phyloP scores from a whole-genome alignment of 2,329 filamentous ascomycete genomes.

The Lecanosticta acicola region DNA sequence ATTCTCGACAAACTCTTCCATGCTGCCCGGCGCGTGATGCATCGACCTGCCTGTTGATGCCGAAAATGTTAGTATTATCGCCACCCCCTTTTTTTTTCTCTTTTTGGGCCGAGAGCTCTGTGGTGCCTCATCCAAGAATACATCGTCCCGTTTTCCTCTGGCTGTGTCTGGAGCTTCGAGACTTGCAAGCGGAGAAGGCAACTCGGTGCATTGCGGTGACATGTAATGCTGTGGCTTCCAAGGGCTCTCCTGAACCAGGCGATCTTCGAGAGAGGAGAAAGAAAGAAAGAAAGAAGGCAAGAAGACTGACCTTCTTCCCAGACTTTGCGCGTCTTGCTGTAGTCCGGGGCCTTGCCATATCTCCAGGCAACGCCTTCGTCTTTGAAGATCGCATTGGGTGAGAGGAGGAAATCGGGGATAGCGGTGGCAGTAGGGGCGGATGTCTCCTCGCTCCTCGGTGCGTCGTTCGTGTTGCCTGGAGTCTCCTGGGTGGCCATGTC shows the following conservation, averaged over 20 bases:
- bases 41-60: slow-evolving; percentile 55
- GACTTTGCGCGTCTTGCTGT: slow-evolving; percentile 56
- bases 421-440: slow-evolving; percentile 31
- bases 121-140: too few species aligned
- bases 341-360: slow-evolving; percentile 57
- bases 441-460: slow-evolving; percentile 8
- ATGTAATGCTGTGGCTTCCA: slow-evolving; percentile 11
- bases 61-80: slow-evolving; percentile 6
- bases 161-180: too few species aligned
- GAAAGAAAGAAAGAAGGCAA: neutral
- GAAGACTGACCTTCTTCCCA: slow-evolving; percentile 51
- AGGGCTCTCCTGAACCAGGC: neutral
- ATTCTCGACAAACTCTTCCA: slow-evolving; percentile 60
- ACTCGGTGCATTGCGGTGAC: too few species aligned
- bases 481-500: neutral
- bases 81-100: too few species aligned
- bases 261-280: too few species aligned
- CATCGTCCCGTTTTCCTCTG: too few species aligned
- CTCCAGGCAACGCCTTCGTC: slow-evolving; percentile 54
- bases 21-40: slow-evolving; percentile 51
- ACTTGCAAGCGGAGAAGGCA: too few species aligned
- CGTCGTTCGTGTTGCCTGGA: neutral
- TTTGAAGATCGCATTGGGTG: slow-evolving; percentile 54
- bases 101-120: too few species aligned
- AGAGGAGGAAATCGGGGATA: slow-evolving; percentile 54